A percentile compares a stretch with the other conserved stretches of the same genome.
phyloP scores from a whole-genome alignment of 1,139 yeast species.

The Candida dubliniensis region DNA sequence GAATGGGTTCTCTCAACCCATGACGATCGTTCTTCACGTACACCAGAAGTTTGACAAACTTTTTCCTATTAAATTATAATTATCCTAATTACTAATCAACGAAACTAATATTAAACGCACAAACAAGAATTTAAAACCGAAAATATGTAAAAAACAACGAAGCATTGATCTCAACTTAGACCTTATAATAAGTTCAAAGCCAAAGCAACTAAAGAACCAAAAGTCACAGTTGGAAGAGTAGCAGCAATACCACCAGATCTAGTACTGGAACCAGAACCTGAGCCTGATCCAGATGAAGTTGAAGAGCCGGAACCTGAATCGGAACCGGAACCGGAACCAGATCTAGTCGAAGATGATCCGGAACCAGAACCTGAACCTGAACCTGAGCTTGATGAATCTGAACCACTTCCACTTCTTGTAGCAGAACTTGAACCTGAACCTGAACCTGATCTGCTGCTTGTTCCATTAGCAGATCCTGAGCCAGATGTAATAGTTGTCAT shows the following conservation, averaged over 20 bases:
- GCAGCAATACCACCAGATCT: conserved; percentile 1
- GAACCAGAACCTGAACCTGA: conserved; percentile 8
- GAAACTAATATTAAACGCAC: no score
- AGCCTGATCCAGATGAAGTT: conserved; percentile 1
- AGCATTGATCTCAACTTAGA: not conserved
- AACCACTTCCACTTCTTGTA: conserved; percentile 2
- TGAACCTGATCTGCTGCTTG: conserved; percentile 1
- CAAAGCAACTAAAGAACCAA: conserved; percentile 3
- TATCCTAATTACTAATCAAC: no score
- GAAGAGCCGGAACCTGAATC: not conserved
- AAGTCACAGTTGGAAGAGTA: not conserved
- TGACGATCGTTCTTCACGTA: no score
- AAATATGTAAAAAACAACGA: not conserved
- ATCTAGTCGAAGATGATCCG: not conserved
- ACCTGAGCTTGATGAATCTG: conserved; percentile 9
- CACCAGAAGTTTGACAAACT: no score
- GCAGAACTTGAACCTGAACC: conserved; percentile 5
- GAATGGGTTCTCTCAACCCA: no score
- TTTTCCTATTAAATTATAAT: no score
- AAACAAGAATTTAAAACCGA: not conserved
- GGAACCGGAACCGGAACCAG: not conserved
- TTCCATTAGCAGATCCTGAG: conserved; percentile 1
- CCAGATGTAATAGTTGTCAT: no score
- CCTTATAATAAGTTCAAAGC: conserved; percentile 4
- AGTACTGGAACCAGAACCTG: not conserved